Evolutionary conservation across 192 early-diverging fungal species (phyloP).

Genomic region (Glomus cerebriforme): DNA sequence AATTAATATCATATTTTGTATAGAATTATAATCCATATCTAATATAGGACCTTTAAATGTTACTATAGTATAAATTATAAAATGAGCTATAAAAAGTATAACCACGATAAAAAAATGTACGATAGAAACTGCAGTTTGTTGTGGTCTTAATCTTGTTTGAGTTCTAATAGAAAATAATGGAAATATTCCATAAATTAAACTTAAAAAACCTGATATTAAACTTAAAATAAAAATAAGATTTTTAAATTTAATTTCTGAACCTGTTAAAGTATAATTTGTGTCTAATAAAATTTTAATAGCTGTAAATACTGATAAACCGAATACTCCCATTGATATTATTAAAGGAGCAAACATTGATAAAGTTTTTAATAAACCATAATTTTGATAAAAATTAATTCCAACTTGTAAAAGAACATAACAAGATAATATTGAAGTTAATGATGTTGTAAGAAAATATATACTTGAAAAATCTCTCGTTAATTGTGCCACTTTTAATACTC

Average conservation of each 20-base stretch:
- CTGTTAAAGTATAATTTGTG: neutral
- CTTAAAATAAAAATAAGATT: neutral
- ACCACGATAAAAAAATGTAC: neutral
- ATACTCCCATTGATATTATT: neutral
- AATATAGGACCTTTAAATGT: neutral
- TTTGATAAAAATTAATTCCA: constrained; percentile 21
- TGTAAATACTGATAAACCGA: neutral
- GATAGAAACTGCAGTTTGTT: constrained; percentile 9
- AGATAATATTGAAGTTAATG: neutral
- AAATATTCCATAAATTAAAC: neutral
- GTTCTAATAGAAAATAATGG: neutral
- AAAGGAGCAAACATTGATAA: constrained; percentile 1
- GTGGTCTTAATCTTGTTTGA: neutral
- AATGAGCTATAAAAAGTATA: constrained; percentile 11
- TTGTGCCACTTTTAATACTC: neutral
- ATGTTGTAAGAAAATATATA: neutral
- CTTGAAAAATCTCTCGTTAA: neutral
- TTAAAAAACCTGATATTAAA: neutral
- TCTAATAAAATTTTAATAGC: neutral
- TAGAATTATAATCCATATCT: neutral
- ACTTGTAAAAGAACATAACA: constrained; percentile 18
- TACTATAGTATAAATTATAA: neutral
- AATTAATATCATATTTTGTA: neutral
- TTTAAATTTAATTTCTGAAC: neutral
- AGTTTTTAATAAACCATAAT: neutral